These are phyloP conservation scores for Taphrina flavorubra DNA, from an alignment of 1,139 yeast species.

Conservation along the genomic window DNA sequence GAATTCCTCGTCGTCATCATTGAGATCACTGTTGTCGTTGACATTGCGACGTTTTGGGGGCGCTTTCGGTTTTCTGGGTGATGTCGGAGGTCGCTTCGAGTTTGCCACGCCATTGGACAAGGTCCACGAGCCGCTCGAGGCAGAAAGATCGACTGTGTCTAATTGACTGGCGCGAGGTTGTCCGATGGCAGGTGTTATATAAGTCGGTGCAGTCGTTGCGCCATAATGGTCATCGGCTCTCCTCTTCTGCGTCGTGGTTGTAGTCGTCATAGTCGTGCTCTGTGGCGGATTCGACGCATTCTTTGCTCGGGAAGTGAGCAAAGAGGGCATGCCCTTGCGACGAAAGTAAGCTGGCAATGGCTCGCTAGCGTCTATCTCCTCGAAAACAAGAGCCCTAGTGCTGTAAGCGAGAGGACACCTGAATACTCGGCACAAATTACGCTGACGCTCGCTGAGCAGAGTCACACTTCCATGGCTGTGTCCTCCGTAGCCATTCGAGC, in stretches of 20 bases:
- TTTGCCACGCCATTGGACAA: background rate
- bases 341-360: slow-evolving; percentile 21
- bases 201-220: slow-evolving; percentile 16
- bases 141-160: slow-evolving; percentile 26
- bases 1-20: slow-evolving; percentile 18
- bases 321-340: slow-evolving; percentile 19
- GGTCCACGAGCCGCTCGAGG: slow-evolving; percentile 9
- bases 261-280: background rate
- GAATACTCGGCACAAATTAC: background rate
- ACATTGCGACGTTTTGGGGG: slow-evolving; percentile 33
- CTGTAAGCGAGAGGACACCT: background rate
- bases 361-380: background rate
- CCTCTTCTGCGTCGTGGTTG: background rate
- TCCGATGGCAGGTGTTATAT: slow-evolving; percentile 22
- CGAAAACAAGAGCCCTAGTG: slow-evolving; percentile 2
- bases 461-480: slow-evolving; percentile 20
- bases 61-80: slow-evolving; percentile 29
- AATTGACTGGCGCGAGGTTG: slow-evolving; percentile 18
- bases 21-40: slow-evolving; percentile 17
- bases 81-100: slow-evolving; percentile 27
- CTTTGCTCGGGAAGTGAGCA: slow-evolving; percentile 10
- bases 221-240: background rate
- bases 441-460: background rate
- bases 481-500: slow-evolving; percentile 24
- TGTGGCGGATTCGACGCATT: background rate